A percentile compares a stretch with the other conserved stretches of the same genome.
phyloP scores from a whole-genome alignment of 2,329 filamentous ascomycete species.

The Macrophomina pseudophaseolina region DNA sequence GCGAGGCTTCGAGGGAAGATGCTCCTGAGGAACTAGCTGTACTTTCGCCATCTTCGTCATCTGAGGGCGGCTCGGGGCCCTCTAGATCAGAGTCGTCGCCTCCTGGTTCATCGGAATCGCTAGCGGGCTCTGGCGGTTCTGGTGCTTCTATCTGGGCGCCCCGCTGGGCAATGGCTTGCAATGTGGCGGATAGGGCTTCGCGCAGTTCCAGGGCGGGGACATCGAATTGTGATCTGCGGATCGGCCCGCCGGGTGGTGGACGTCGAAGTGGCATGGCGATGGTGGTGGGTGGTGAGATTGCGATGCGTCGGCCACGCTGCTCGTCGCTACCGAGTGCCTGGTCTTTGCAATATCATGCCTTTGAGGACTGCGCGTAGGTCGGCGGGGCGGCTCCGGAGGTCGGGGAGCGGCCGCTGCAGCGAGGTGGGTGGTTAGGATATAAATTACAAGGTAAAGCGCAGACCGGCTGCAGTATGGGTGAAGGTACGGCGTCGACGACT shows the following conservation, averaged over 20 bases:
- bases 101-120: not conserved
- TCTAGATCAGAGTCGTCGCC: not conserved
- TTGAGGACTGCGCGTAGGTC: not conserved
- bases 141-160: not conserved
- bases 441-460: conserved; percentile 9
- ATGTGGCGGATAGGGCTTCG: conserved; percentile 16
- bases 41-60: conserved; percentile 20
- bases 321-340: conserved; percentile 5
- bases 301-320: not conserved
- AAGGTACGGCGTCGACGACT: conserved; percentile 1
- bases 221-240: conserved; percentile 25
- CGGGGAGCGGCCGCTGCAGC: not conserved
- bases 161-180: conserved; percentile 10
- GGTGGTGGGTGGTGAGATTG: not conserved
- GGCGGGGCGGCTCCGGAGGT: not conserved
- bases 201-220: conserved; percentile 12
- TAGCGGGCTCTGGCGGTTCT: not conserved
- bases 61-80: not conserved
- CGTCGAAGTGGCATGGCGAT: conserved; percentile 3
- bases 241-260: conserved; percentile 14
- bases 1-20: conserved; percentile 6
- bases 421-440: not conserved
- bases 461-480: conserved; percentile 8
- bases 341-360: conserved; percentile 8
- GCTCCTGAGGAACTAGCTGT: not conserved